These are phyloP conservation scores for Alternaria sp. DNA, from an alignment of 2,329 filamentous ascomycete genomes.

Conservation along the genomic window DNA sequence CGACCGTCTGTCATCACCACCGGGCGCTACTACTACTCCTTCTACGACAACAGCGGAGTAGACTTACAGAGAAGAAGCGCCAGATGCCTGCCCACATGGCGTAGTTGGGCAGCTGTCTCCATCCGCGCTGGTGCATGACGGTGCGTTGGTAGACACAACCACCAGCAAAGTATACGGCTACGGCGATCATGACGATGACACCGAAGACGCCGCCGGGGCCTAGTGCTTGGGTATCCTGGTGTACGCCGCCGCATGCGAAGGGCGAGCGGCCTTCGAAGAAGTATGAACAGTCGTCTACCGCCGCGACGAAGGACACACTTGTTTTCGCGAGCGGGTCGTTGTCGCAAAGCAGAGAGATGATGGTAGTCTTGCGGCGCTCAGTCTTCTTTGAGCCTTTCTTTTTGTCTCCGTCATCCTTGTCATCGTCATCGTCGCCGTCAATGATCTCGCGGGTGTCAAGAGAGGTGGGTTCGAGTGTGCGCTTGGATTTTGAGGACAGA, in stretches of 20 bases:
- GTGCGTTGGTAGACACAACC: constrained; percentile 96
- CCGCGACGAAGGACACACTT: constrained; percentile 81
- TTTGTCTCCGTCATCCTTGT: constrained; percentile 42
- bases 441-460: constrained; percentile 47
- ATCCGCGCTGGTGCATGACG: constrained; percentile 91
- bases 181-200: constrained; percentile 78
- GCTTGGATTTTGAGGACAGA: constrained; percentile 28
- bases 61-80: constrained; percentile 76
- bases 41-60: constrained; percentile 4
- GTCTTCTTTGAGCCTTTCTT: constrained; percentile 58
- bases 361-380: constrained; percentile 74
- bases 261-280: constrained; percentile 91
- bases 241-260: constrained; percentile 79
- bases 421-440: constrained; percentile 47
- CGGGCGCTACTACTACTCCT: constrained; percentile 1
- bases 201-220: constrained; percentile 81
- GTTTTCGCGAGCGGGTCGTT: constrained; percentile 75
- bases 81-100: constrained; percentile 88
- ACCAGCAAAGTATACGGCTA: constrained; percentile 87
- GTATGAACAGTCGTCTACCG: constrained; percentile 91
- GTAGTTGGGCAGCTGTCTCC: constrained; percentile 95
- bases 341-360: constrained; percentile 94
- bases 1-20: background rate
- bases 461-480: constrained; percentile 29
- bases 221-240: constrained; percentile 63